Evolutionary conservation across 345 rosid species (phyloP).

Genomic region (Melastoma malabathricum): DNA sequence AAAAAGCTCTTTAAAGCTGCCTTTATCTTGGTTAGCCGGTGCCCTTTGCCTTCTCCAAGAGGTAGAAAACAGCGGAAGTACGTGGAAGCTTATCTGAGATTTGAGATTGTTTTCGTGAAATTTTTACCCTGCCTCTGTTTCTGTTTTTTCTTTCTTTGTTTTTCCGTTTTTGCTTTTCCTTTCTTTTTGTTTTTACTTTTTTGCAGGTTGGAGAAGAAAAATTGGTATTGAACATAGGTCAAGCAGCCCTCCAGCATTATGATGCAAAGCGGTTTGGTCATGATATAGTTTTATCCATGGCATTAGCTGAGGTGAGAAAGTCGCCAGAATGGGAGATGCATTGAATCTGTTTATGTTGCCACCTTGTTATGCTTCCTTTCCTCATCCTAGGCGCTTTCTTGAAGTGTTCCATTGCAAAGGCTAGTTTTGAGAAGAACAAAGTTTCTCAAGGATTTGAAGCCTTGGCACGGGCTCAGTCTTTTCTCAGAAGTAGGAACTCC

Average conservation of each 20-base stretch:
- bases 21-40: conserved; percentile 82
- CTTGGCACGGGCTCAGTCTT: conserved; percentile 85
- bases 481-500: conserved; percentile 72
- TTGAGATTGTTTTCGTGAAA: no score
- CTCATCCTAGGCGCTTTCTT: conserved; percentile 63
- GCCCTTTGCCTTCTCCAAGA: conserved; percentile 96
- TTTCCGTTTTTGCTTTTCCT: no score
- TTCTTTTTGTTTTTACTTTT: no score
- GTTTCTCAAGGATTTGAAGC: conserved; percentile 94
- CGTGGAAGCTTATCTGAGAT: no score
- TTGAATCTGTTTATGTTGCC: conserved; percentile 17
- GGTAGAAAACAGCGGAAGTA: conserved; percentile 22
- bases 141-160: no score
- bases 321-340: conserved; percentile 18
- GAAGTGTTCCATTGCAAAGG: conserved; percentile 93
- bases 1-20: conserved; percentile 59
- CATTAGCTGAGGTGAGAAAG: conserved; percentile 82
- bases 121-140: not conserved
- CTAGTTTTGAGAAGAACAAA: conserved; percentile 70
- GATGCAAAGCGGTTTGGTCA: conserved; percentile 36
- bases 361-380: conserved; percentile 43
- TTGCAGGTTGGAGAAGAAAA: conserved; percentile 71
- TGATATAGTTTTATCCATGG: conserved; percentile 61
- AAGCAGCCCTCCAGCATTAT: conserved; percentile 57
- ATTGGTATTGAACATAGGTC: conserved; percentile 66